Base-by-base conservation (phyloP, 805 yeast species). In the Jamesozyma piceae region DNA sequence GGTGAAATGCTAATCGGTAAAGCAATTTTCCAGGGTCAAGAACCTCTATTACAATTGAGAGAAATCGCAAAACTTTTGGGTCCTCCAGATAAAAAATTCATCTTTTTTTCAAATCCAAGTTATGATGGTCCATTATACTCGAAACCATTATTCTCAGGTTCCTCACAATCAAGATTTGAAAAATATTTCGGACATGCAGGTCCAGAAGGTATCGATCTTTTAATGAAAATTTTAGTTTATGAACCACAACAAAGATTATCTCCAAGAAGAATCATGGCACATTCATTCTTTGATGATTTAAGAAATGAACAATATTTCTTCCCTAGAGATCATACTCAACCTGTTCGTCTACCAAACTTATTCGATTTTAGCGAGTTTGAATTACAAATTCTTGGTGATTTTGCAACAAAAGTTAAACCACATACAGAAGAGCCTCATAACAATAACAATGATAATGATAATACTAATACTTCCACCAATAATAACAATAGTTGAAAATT, bases 11-110 rank as follows among this genome's bases (percentile, higher is more conserved):
- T 82, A 43, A 73, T 88, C 48, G 97, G 97, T 14, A 80, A 78
- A 58, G 95, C 97, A 1, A 78, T 92, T n/a, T 92, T 92, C 68
- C 95, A 89, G 64, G 97, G 98, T 37, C 85, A 80, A 53, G 82
- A 84, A 47, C 95, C 95, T 40, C 75, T 81, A 58, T 73, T 86
- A 49, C 98, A 92, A 64, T 70, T 92, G 49, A 80, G 90, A 50
- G 95, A 90, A 58, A 88, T 92, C 47, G 80, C 95, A 31, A 88
- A 90, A 63, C 67, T 88, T 36, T 69, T 90, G 53, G 98, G 98
- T 1, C 90, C 94, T 3, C 97, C 97, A 4, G 79, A 73, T 45
- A 73, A 71, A 50, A 72, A 78, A 41, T 83, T 83, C 54, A 75
- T 83, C 48, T 80, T 75, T 64, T 80, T 80, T 53, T 78, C 82